These are phyloP conservation scores for Aspergillus luchuensis DNA, from an alignment of 2,329 filamentous ascomycete genomes.

Conservation along the genomic window DNA sequence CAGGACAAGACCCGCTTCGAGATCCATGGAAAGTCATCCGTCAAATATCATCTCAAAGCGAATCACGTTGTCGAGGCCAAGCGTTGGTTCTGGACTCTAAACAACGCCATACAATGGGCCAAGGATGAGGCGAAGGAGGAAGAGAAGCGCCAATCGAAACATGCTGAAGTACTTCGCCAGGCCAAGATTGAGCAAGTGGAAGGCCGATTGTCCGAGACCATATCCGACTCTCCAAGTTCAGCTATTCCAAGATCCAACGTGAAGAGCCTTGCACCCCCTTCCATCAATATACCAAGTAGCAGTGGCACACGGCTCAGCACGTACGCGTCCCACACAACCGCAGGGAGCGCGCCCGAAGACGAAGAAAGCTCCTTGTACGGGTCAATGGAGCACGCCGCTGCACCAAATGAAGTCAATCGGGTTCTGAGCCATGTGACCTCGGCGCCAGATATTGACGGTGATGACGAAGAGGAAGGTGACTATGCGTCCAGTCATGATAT, in stretches of 20 bases:
- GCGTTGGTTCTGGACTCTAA: constrained; percentile 97
- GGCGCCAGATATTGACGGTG: constrained; percentile 61
- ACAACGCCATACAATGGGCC: constrained; percentile 97
- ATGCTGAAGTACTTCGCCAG: constrained; percentile 73
- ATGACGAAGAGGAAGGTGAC: constrained; percentile 75
- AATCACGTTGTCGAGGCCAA: constrained; percentile 99
- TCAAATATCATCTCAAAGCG: constrained; percentile 96
- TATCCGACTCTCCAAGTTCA: constrained; percentile 40
- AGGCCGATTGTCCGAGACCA: constrained; percentile 50
- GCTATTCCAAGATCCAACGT: constrained; percentile 37
- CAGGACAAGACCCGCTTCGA: constrained; percentile 98
- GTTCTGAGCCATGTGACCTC: constrained; percentile 53
- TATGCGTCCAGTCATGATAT: constrained; percentile 77
- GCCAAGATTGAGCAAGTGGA: constrained; percentile 75
- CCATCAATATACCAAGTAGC: constrained; percentile 39
- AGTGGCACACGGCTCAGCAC: constrained; percentile 52
- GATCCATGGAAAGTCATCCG: constrained; percentile 95
- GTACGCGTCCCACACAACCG: constrained; percentile 49
- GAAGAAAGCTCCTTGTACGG: constrained; percentile 57
- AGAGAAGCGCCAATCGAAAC: constrained; percentile 71
- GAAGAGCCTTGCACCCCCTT: constrained; percentile 41
- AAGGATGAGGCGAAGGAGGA: constrained; percentile 97
- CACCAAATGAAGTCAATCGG: constrained; percentile 52
- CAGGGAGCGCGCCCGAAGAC: constrained; percentile 54
- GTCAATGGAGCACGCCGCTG: constrained; percentile 59